Evolutionary conservation across 371 early-diverging fungal genomes (phyloP).

Genomic region (Haplosporangium sp.): DNA sequence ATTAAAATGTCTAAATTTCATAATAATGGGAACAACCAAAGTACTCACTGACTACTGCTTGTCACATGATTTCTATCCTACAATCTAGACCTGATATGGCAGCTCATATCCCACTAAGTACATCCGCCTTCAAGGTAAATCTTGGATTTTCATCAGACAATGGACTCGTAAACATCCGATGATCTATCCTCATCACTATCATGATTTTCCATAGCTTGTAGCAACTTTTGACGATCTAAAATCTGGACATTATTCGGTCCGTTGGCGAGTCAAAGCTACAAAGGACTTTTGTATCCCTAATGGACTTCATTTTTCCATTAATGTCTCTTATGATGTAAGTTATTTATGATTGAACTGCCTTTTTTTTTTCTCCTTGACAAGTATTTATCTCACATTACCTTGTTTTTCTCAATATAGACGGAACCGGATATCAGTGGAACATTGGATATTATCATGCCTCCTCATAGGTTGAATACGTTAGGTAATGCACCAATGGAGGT

Average conservation of each 20-base stretch:
- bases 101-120: constrained; percentile 28
- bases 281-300: constrained; percentile 36
- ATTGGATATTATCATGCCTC: constrained; percentile 44
- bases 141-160: neutral
- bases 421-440: constrained; percentile 51
- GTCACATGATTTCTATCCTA: neutral
- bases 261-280: constrained; percentile 41
- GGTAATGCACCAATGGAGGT: constrained; percentile 8
- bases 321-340: constrained; percentile 46
- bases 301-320: constrained; percentile 43
- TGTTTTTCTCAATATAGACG: constrained; percentile 4
- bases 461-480: constrained; percentile 23
- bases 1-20: neutral
- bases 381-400: neutral
- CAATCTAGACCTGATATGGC: constrained; percentile 20
- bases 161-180: neutral
- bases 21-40: too few species aligned
- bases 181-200: neutral
- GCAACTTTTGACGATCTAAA: constrained; percentile 28
- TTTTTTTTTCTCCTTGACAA: too few species aligned
- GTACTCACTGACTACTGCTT: too few species aligned
- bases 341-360: neutral
- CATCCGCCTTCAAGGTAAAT: constrained; percentile 41
- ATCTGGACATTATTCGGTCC: constrained; percentile 33
- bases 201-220: constrained; percentile 9